Base-by-base conservation (phyloP, 371 early-diverging fungal species). In the Actinomucor elegans region DNA sequence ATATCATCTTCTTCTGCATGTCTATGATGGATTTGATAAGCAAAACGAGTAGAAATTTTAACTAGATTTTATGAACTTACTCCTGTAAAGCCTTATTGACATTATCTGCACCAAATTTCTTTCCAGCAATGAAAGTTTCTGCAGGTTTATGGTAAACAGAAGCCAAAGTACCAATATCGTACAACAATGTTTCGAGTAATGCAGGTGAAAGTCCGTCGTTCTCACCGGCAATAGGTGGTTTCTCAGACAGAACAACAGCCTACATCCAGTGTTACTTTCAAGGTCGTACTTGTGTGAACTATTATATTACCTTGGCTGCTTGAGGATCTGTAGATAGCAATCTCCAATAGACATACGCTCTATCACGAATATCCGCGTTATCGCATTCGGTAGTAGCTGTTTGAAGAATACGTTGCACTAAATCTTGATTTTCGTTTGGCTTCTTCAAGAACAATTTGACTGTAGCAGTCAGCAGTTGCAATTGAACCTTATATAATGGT, bases 331-430 rank as follows among this genome's bases (percentile, higher is more conserved):
- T 92, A 4, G 94, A 94, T 5, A 98, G 71, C 55, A 97, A 68
- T 34, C 99, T 85, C 98, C 97, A 97, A 69, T 97, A 97, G 27
- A 98, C 90, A 55, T 92, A 96, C 2, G 93, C 97, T 44, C 97
- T 85, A 62, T 98, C 99, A 29, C 99, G 81, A 46, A 98, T 79
- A 72, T 97, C 98, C 1, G 97, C 95, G 72, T 94, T 94, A 63
- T 96, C 94, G 58, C 89, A 87, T 37, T 90, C 91, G 47, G 91
- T 89, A 1, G 97, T 94, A 1, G 94, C 88, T 32, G 81, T 87
- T 64, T 96, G 92, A 28, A 97, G 80, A 10, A 93, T 83, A 43
- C 86, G 84, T 17, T 92, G 90, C 8, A 97, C 91, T 36, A 97
- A 69, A 11, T 89, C 90, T 77, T 95, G 93, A 23, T 88, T 91